Percentiles rank a stretch among this genome's conserved stretches.
phyloP scores from a whole-genome alignment of 345 rosid genomes.

The Syzygium jambos region DNA sequence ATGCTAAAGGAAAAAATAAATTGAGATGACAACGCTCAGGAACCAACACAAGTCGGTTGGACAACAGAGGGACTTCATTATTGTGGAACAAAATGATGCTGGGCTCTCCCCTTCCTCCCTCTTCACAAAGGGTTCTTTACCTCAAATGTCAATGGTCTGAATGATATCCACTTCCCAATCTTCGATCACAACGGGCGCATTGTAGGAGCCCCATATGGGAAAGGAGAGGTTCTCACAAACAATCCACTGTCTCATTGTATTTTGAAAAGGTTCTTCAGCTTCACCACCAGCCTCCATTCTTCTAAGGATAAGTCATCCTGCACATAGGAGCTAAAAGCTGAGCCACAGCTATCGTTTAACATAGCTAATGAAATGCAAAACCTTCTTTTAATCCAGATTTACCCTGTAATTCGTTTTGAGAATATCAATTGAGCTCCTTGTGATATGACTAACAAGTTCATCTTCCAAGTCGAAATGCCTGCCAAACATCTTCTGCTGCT shows the following conservation, averaged over 20 bases:
- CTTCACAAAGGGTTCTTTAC: not conserved
- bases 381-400: not conserved
- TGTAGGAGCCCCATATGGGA: not conserved
- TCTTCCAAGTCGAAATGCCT: slow-evolving; percentile 84
- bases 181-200: not conserved
- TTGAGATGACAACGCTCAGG: not conserved
- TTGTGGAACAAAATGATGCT: not conserved
- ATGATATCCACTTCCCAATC: not conserved
- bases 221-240: not conserved
- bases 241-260: slow-evolving; percentile 28
- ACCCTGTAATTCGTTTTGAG: slow-evolving; percentile 84
- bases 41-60: not conserved
- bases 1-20: not conserved
- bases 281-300: slow-evolving; percentile 76
- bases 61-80: not conserved
- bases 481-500: slow-evolving; percentile 86
- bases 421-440: slow-evolving; percentile 76
- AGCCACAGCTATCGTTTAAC: not conserved
- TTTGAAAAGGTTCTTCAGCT: slow-evolving; percentile 66
- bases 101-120: not conserved
- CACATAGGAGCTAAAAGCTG: not conserved
- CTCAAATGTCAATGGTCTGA: not conserved
- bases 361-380: not conserved
- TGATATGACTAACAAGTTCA: slow-evolving; percentile 81
- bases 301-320: slow-evolving; percentile 70